Evolutionary conservation across 1,139 yeast species (phyloP).

Genomic region (Saccharomyces hybrid): DNA sequence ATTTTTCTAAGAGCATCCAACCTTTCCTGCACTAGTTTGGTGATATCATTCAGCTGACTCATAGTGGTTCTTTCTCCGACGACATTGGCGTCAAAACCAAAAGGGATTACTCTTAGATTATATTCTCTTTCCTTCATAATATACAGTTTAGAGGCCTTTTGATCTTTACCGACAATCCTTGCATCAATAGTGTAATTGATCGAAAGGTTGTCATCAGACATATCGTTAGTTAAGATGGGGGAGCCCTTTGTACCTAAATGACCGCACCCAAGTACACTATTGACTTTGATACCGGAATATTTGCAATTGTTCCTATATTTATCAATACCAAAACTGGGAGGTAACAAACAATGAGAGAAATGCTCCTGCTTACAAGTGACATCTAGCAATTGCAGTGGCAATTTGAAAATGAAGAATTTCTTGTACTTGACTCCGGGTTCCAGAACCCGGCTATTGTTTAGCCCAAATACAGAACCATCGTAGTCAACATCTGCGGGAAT

Average conservation of each 20-base stretch:
- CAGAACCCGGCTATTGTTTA: slow-evolving; percentile 44
- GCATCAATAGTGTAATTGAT: slow-evolving; percentile 30
- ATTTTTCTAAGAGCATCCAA: slow-evolving; percentile 16
- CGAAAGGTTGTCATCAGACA: slow-evolving; percentile 23
- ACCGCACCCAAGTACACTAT: slow-evolving; percentile 36
- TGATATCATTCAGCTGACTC: slow-evolving; percentile 14
- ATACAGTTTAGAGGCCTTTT: slow-evolving; percentile 16
- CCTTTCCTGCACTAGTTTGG: slow-evolving; percentile 15
- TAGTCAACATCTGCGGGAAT: slow-evolving; percentile 38
- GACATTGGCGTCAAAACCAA: slow-evolving; percentile 27
- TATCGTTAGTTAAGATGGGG: slow-evolving; percentile 33
- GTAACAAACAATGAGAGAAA: slow-evolving; percentile 47
- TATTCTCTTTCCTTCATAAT: slow-evolving; percentile 27
- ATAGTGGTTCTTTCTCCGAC: slow-evolving; percentile 16
- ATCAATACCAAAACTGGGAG: slow-evolving; percentile 59
- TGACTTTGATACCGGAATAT: slow-evolving; percentile 28
- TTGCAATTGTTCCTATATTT: slow-evolving; percentile 31
- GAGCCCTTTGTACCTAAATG: slow-evolving; percentile 33
- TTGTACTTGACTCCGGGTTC: slow-evolving; percentile 46
- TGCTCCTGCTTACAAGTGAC: slow-evolving; percentile 47
- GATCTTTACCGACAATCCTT: slow-evolving; percentile 23
- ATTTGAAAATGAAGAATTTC: slow-evolving; percentile 54
- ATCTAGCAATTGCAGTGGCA: slow-evolving; percentile 51
- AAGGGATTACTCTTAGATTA: slow-evolving; percentile 32
- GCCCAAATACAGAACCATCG: slow-evolving; percentile 46